Conservation (phyloP, 1,284 basidiomycete species). For the Takashimella tepidaria region DNA sequence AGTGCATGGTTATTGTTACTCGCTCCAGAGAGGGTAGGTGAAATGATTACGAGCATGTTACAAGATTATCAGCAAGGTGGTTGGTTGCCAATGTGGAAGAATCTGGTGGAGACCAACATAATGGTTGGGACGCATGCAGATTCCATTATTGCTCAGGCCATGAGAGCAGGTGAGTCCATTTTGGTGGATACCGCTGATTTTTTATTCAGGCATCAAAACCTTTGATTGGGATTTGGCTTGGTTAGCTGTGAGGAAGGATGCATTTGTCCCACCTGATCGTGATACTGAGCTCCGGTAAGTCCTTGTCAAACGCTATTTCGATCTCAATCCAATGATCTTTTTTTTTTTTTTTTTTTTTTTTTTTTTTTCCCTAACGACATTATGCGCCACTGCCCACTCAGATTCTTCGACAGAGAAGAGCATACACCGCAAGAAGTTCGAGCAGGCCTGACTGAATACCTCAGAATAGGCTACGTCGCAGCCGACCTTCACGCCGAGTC, state of each 20-base stretch:
- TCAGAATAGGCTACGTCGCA: slow-evolving; percentile 67
- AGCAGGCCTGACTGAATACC: slow-evolving; percentile 68
- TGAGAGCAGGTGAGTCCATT: slow-evolving; percentile 49
- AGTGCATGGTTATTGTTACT: slow-evolving; percentile 74
- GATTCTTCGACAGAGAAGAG: slow-evolving; percentile 71
- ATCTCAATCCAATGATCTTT: too few relatives aligned
- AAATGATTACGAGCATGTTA: slow-evolving; percentile 73
- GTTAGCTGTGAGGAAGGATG: slow-evolving; percentile 71
- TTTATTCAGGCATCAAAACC: slow-evolving; percentile 40
- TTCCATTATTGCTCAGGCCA: slow-evolving; percentile 71
- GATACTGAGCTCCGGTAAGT: slow-evolving; percentile 58
- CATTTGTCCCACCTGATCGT: slow-evolving; percentile 55
- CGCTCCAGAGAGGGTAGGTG: slow-evolving; percentile 66
- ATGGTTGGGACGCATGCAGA: slow-evolving; percentile 73
- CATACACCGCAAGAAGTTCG: slow-evolving; percentile 74
- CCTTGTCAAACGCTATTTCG: background rate
- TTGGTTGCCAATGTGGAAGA: slow-evolving; percentile 88
- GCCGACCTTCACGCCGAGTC: slow-evolving; percentile 73
- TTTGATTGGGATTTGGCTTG: slow-evolving; percentile 66
- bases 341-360: too few relatives aligned
- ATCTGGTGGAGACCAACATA: slow-evolving; percentile 59
- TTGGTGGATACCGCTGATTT: background rate
- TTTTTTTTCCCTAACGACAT: background rate
- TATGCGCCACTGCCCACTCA: slow-evolving; percentile 28
- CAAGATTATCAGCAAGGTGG: slow-evolving; percentile 71